Base-by-base conservation (phyloP, 345 rosid genomes). In the Psidium guajava region DNA sequence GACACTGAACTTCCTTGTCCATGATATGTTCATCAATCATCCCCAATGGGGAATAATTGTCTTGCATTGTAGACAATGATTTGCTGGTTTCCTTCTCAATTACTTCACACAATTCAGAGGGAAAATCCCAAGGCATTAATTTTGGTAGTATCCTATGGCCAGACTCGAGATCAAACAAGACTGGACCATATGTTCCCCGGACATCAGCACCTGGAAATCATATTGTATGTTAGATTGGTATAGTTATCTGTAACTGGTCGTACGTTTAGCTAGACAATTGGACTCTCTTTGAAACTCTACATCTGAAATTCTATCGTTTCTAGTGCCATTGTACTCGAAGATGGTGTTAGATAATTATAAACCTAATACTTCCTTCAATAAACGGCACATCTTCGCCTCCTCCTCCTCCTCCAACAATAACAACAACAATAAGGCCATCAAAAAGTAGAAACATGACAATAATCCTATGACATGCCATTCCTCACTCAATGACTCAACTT, bases 91-190 rank as follows among this genome's bases (percentile, higher is more conserved):
- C 97, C 89, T 91, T 93, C 92, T 92, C 97, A 82, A 95, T 90
- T 81, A 93, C 89, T 90, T 92, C 96, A 84, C 98, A 93, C 86
- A 97, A 86, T 56, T 88, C 91, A 83, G 97, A 97, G 83, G 96
- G 98, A 84, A 93, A 93, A 84, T 61, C 90, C 93, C 94, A 95
- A 95, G 95, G 91, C 57, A 95, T 90, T 90, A 93, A 85, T 88
- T 90, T 89, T 85, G 96, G 99, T 84, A 96, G 90, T 77, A 92
- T 64, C 75, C 53, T 82, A 87, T 97, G 95, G 58, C 90, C 91
- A 88, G 88, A 91, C 50, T 94, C 95, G 58, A 87, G 92, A 88
- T 93, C 93, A 90, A 95, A 93, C 82, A 91, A 86, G 85, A 87
- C 86, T 59, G 85, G 87, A 83, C 83, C 64, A 59, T 84, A 84